Evolutionary conservation across 805 yeast genomes (phyloP), one percentile per base, ranked within the genome.

Genomic region (Barnettozyma vustinii): DNA sequence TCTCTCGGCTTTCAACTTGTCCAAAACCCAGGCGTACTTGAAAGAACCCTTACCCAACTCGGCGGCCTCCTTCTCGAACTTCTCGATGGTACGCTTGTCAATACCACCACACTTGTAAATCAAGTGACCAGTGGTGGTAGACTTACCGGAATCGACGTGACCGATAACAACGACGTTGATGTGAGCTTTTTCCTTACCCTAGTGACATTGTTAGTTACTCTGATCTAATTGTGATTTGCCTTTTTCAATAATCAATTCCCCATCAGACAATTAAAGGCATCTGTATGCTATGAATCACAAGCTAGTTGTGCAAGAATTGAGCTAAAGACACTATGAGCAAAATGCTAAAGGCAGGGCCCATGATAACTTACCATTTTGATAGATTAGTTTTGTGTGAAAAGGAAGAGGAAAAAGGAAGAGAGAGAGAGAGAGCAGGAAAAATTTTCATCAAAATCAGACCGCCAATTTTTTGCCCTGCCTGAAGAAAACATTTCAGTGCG

Each of bases 141-240:
- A 92, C 81, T 87, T 87, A 80, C 92, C 92, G 69, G 97, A 91
- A 80, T 92, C 98, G 97, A 94, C 98, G 96, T 92, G 98, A 79
- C 98, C 99, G 77, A 92, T 92, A 74, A 94, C 98, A 77, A 94
- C 99, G 80, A 92, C 96, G 96, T 92, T 92, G 82, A 92, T 87
- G 87, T 92, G 98, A 78, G 81, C 70, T 86, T 92, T 91, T 71
- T 83, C 96, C 79, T 89, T 89, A 84, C 96, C 96, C 96, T 70
- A 57, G 68, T 49, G 46, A 36, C 45, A 36, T 23, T 13, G 42
- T 30, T 19, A 27, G 26, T 21, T 23, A n/a, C 32, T 40, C 10
- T 15, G 30, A 39, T 21, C 30, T 21, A 23, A 13, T 21, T 39
- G 18, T 39, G 42, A 39, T 36, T 9, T 4, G 39, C 15, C 39